Conservation (phyloP, 2,329 filamentous ascomycete genomes). For the Daldinia sp. region DNA sequence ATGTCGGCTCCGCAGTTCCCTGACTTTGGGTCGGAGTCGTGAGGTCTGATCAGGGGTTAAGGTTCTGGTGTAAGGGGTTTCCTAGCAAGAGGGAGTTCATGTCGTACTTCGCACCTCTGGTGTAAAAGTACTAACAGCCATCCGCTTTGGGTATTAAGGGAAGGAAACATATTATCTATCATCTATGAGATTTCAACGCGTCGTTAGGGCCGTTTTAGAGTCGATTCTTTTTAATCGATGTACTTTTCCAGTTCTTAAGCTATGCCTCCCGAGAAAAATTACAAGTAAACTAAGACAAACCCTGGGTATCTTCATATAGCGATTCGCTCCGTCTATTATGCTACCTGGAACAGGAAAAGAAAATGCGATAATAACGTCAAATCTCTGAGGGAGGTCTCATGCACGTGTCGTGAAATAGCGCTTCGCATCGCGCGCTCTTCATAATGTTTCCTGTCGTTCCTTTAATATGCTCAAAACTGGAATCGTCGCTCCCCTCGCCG, state of each 20-base stretch:
- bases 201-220: too few species aligned
- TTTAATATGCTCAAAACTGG: slow-evolving; percentile 42
- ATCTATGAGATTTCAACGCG: background rate
- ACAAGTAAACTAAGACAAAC: slow-evolving; percentile 2
- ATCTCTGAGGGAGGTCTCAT: slow-evolving; percentile 32
- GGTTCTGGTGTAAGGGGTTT: too few species aligned
- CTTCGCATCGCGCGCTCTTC: slow-evolving; percentile 48
- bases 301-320: slow-evolving; percentile 19
- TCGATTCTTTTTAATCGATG: background rate
- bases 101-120: too few species aligned
- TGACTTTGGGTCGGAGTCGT: slow-evolving; percentile 19
- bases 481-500: slow-evolving; percentile 29
- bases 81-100: too few species aligned
- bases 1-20: slow-evolving; percentile 17
- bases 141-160: too few species aligned
- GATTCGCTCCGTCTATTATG: background rate
- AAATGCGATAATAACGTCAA: slow-evolving; percentile 8
- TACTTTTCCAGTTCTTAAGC: background rate
- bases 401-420: slow-evolving; percentile 44
- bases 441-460: slow-evolving; percentile 48
- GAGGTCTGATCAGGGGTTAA: background rate
- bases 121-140: too few species aligned
- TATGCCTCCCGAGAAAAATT: background rate
- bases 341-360: background rate
- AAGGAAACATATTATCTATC: too few species aligned